phyloP scores from a whole-genome alignment of 305 asterid genomes.

The Nicotiana rustica region DNA sequence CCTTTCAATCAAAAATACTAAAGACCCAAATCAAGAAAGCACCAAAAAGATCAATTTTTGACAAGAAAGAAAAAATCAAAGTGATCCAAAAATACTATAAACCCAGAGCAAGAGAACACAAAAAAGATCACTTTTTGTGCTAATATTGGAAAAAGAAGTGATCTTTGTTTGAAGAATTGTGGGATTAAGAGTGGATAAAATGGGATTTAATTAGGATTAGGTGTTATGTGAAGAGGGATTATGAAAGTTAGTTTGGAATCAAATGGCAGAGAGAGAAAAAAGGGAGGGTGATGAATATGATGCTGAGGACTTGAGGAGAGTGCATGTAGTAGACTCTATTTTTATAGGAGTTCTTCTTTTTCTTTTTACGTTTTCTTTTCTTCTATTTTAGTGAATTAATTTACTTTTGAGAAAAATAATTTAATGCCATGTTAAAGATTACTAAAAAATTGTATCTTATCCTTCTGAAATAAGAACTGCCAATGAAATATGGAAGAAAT shows the following conservation, averaged over 20 bases:
- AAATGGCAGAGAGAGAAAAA: slow-evolving; percentile 19
- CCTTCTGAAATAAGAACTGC: background rate
- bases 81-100: slow-evolving; percentile 18
- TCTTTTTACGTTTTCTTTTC: background rate
- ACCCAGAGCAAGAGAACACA: background rate
- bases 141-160: background rate
- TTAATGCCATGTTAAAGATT: background rate
- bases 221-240: background rate
- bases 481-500: background rate
- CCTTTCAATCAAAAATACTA: slow-evolving; percentile 6
- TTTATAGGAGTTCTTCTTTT: background rate
- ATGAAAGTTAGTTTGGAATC: slow-evolving; percentile 14
- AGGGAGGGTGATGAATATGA: background rate
- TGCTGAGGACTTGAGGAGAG: background rate
- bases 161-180: background rate
- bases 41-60: slow-evolving; percentile 4
- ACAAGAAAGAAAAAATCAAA: background rate
- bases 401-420: background rate
- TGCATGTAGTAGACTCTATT: background rate
- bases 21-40: background rate
- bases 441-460: background rate
- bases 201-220: slow-evolving; percentile 23
- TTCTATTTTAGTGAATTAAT: background rate
- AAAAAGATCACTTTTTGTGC: slow-evolving; percentile 7
- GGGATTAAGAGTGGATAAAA: slow-evolving; percentile 12